phyloP scores from a whole-genome alignment of 305 asterid species.

The Solanum hybrid region DNA sequence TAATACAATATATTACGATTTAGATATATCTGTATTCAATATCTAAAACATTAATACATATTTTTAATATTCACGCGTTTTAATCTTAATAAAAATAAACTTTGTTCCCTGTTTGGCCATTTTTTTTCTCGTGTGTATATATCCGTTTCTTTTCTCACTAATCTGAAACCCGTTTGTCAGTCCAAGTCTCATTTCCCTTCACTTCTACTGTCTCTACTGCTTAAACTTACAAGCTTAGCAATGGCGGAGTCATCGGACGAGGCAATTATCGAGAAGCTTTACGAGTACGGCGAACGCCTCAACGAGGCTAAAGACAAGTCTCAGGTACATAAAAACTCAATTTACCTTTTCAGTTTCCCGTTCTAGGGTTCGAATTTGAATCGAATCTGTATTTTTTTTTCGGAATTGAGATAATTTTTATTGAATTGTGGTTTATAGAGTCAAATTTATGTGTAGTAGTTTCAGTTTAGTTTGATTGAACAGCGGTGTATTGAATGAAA shows the following conservation, averaged over 20 bases:
- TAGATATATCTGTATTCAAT: too few species aligned
- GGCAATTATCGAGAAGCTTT: slow-evolving; percentile 71
- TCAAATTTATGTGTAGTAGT: background rate
- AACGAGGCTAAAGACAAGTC: slow-evolving; percentile 82
- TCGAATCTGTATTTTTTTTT: background rate
- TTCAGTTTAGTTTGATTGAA: background rate
- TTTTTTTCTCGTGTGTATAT: background rate
- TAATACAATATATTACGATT: too few species aligned
- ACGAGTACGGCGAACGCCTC: slow-evolving; percentile 78
- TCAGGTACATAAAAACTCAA: slow-evolving; percentile 37
- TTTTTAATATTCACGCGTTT: too few species aligned
- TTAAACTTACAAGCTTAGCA: background rate
- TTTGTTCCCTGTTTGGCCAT: background rate
- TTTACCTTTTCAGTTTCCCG: background rate
- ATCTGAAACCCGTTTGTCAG: background rate
- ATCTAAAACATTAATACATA: too few species aligned
- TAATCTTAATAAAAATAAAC: too few species aligned
- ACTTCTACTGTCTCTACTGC: background rate
- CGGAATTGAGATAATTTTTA: background rate
- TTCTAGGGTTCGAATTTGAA: slow-evolving; percentile 24
- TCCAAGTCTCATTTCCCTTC: background rate
- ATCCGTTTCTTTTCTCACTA: background rate
- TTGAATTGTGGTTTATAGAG: background rate
- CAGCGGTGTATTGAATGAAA: background rate
- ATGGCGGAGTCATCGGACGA: slow-evolving; percentile 53